Conservation (phyloP, 257 asterid genomes). For the Lavandula angustifolia region DNA sequence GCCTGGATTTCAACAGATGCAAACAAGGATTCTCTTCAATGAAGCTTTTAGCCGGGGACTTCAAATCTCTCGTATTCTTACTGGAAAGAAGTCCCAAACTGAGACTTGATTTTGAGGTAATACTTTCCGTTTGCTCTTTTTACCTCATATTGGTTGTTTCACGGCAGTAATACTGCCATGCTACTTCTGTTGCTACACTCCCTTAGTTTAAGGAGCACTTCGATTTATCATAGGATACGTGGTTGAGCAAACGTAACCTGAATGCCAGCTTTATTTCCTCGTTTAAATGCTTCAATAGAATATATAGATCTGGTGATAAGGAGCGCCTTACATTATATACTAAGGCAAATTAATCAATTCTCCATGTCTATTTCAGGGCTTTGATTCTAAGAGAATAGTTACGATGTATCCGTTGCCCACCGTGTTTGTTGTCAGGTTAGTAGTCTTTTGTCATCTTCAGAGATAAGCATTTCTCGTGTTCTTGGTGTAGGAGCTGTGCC, state of each 20-base stretch:
- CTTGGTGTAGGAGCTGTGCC: no score
- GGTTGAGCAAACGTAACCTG: no score
- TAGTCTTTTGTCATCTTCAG: no score
- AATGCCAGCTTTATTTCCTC: no score
- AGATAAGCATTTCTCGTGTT: no score
- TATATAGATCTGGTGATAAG: no score
- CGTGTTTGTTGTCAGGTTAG: no score
- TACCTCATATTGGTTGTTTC: not conserved
- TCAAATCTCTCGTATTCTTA: conserved; percentile 84
- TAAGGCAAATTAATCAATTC: no score
- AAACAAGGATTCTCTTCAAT: conserved; percentile 82
- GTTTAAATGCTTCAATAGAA: no score
- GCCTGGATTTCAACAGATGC: conserved; percentile 94
- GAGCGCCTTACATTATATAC: not conserved
- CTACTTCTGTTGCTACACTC: not conserved
- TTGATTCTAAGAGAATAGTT: no score
- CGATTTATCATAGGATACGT: not conserved
- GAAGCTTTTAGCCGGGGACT: conserved; percentile 96
- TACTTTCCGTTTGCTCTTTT: not conserved
- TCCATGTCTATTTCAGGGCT: no score
- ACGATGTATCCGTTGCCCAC: no score
- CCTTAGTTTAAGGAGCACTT: not conserved
- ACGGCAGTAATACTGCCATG: not conserved
- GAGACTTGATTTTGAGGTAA: conserved; percentile 50
- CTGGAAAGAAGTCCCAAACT: conserved; percentile 61